phyloP scores from a whole-genome alignment of 495 filamentous ascomycete species.

The Penicillium manginii region DNA sequence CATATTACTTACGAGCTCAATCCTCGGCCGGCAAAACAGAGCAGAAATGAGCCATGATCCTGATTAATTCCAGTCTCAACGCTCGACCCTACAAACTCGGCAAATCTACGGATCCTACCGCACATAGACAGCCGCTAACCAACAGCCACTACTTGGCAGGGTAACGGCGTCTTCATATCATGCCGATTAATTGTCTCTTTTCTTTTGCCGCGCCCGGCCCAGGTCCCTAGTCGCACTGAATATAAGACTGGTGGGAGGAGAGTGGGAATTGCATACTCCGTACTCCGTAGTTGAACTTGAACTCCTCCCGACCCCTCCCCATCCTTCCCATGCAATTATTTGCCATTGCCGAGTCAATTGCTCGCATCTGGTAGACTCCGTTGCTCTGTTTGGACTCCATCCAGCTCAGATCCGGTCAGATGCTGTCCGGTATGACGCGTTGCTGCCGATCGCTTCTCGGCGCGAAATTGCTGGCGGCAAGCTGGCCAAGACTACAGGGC shows the following conservation, averaged over 20 bases:
- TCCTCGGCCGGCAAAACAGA: background rate
- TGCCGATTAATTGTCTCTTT: no score
- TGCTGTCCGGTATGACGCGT: constrained; percentile 6
- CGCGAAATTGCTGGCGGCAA: constrained; percentile 1
- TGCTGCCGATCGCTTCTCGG: constrained; percentile 3
- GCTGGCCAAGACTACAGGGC: background rate
- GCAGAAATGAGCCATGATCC: background rate
- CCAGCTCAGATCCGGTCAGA: no score
- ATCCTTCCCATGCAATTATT: no score
- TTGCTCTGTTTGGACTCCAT: background rate
- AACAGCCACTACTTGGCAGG: background rate
- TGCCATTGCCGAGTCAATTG: background rate
- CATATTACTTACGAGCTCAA: background rate
- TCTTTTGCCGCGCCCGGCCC: no score
- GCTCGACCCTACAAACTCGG: background rate
- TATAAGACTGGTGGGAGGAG: background rate
- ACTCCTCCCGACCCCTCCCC: no score
- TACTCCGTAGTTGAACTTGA: no score
- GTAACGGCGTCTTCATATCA: background rate
- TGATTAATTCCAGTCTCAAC: constrained; percentile 3
- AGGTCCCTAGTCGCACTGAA: no score
- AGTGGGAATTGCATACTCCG: background rate
- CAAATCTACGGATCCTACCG: background rate
- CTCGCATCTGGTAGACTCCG: background rate
- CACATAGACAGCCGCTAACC: background rate